Percentiles rank a stretch among this genome's conserved stretches.
Evolutionary conservation across 2,329 filamentous ascomycete species (phyloP).

Genomic region (Pseudocercospora fijiensis): DNA sequence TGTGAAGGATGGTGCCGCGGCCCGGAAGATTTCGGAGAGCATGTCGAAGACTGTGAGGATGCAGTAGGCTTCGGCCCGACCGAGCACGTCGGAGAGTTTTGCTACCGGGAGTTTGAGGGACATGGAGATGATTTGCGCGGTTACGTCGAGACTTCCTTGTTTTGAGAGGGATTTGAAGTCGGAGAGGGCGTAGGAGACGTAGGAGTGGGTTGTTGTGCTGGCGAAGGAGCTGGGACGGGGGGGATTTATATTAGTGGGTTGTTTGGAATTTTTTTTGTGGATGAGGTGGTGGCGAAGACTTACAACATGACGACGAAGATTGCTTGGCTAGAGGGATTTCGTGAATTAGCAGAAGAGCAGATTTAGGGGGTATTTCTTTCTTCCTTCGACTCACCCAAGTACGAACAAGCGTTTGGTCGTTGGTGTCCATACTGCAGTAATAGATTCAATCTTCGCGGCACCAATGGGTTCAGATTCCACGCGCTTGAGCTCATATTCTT

Average conservation of each 20-base stretch:
- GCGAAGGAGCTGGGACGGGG: conserved; percentile 6
- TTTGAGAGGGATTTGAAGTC: conserved; percentile 41
- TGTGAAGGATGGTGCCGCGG: conserved; percentile 39
- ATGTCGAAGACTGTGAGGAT: conserved; percentile 40
- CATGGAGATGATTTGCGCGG: conserved; percentile 42
- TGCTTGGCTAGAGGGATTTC: background rate
- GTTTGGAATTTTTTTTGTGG: background rate
- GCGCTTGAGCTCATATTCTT: conserved; percentile 5
- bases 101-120: conserved; percentile 46
- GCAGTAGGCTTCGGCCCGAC: conserved; percentile 43
- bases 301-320: conserved; percentile 10
- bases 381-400: background rate
- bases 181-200: conserved; percentile 45
- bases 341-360: background rate
- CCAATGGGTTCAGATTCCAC: background rate
- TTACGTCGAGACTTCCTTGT: conserved; percentile 40
- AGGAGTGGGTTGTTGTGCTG: conserved; percentile 39
- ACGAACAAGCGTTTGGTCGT: background rate
- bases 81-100: conserved; percentile 47
- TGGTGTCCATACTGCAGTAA: background rate
- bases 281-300: background rate
- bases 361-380: too few relatives aligned
- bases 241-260: background rate
- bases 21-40: conserved; percentile 43
- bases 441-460: conserved; percentile 4